Percentiles rank a stretch among this genome's conserved stretches.
These are phyloP conservation scores for Skeletonema tropicum DNA, from an alignment of 108 stramenopile species.

Conservation along the genomic window DNA sequence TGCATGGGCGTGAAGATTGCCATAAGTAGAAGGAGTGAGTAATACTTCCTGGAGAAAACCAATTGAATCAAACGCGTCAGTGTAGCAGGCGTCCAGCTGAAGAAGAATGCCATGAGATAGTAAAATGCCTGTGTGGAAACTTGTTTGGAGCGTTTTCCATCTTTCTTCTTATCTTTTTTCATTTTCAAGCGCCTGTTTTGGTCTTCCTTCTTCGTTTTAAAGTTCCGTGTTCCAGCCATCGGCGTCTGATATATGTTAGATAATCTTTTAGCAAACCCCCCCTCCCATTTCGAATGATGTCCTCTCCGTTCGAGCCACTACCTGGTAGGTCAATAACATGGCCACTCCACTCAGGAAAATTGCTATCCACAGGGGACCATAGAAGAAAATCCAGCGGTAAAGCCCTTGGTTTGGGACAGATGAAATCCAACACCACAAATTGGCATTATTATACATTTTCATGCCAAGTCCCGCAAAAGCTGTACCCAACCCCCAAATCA, in stretches of 20 bases:
- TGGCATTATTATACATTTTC: constrained; percentile 50
- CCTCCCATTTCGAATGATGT: constrained; percentile 24
- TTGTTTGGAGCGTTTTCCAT: constrained; percentile 4
- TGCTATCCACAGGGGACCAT: constrained; percentile 26
- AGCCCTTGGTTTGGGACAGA: constrained; percentile 29
- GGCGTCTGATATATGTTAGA: too few species aligned
- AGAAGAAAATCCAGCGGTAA: constrained; percentile 44
- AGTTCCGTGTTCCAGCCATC: not conserved
- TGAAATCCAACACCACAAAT: constrained; percentile 67
- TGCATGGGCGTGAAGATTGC: constrained; percentile 32
- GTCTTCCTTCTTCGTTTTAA: not conserved
- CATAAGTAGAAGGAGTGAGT: constrained; percentile 10
- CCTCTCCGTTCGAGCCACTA: constrained; percentile 10
- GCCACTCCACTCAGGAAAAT: not conserved
- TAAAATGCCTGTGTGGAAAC: constrained; percentile 29
- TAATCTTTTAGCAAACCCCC: too few species aligned
- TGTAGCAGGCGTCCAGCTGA: constrained; percentile 35
- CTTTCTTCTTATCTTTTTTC: not conserved
- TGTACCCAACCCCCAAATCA: constrained; percentile 28
- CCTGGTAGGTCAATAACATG: not conserved
- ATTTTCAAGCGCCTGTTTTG: not conserved
- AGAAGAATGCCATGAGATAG: constrained; percentile 40
- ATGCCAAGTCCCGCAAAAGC: constrained; percentile 35
- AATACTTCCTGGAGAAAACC: not conserved
- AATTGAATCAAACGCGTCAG: constrained; percentile 17